Evolutionary conservation across 345 rosid genomes (phyloP).

Genomic region (Hibiscus mutabilis): DNA sequence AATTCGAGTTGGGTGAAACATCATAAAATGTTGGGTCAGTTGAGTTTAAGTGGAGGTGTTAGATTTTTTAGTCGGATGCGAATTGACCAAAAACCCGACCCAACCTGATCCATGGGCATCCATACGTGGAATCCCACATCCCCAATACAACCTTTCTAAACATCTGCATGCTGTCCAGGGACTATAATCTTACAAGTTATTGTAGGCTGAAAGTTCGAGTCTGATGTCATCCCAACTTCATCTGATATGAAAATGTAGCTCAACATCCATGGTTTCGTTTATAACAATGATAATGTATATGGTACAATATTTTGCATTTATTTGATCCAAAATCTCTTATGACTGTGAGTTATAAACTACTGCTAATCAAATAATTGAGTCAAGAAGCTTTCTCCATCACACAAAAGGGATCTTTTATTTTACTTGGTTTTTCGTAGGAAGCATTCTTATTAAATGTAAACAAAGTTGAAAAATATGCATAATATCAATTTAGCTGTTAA

Average conservation of each 20-base stretch:
- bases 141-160: too few species aligned
- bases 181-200: neutral
- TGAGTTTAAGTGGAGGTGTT: too few species aligned
- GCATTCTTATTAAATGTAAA: neutral
- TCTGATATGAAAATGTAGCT: neutral
- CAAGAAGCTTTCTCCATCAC: neutral
- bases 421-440: slow-evolving; percentile 2
- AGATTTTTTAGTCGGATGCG: too few species aligned
- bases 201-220: neutral
- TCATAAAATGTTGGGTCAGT: too few species aligned
- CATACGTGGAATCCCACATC: too few species aligned
- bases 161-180: neutral
- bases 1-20: too few species aligned
- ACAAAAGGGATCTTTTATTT: slow-evolving; percentile 9
- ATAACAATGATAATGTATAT: too few species aligned
- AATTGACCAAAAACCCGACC: too few species aligned
- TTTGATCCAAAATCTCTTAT: neutral
- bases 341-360: slow-evolving; percentile 9
- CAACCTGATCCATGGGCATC: too few species aligned
- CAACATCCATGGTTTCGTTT: too few species aligned
- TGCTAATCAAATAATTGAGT: neutral
- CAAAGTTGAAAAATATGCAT: too few species aligned
- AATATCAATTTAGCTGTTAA: too few species aligned
- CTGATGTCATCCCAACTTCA: neutral
- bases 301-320: neutral